Percentiles rank a stretch among this genome's conserved stretches.
Conservation (phyloP, 495 filamentous ascomycete species). For the Friedmanniomyces endolithicus region DNA sequence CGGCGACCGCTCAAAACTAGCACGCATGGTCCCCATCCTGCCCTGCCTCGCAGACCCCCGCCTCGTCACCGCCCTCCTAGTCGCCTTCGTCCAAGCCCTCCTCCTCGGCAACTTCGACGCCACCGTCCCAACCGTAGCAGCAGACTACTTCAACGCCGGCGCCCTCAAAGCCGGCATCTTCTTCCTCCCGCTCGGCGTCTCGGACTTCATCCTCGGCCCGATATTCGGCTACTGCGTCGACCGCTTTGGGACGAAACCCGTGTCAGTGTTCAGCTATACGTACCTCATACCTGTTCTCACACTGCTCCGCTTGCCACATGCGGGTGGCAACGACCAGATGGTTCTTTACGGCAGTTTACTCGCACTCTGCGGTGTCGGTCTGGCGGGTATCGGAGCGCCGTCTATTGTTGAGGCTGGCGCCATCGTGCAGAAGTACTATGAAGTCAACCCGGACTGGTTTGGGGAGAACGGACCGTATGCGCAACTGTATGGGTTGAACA, state of each 20-base stretch:
- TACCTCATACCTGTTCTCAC: conserved; percentile 39
- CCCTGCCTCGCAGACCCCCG: conserved; percentile 34
- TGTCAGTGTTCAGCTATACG: conserved; percentile 38
- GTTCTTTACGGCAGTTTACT: conserved; percentile 36
- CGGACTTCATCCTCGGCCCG: conserved; percentile 40
- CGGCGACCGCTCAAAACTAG: conserved; percentile 24
- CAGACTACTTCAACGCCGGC: conserved; percentile 41
- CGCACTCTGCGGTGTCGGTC: conserved; percentile 37
- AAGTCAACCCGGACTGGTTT: conserved; percentile 34
- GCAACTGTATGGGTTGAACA: conserved; percentile 45
- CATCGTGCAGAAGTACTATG: conserved; percentile 31
- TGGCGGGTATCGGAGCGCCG: conserved; percentile 39
- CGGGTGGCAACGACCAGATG: conserved; percentile 29
- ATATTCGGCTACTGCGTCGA: conserved; percentile 41
- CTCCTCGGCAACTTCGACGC: conserved; percentile 43
- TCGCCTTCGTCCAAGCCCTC: conserved; percentile 40
- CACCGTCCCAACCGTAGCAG: conserved; percentile 42
- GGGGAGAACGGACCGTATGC: conserved; percentile 42
- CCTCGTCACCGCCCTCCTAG: conserved; percentile 35
- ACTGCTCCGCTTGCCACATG: conserved; percentile 39
- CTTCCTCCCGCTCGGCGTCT: conserved; percentile 43
- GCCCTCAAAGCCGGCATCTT: conserved; percentile 46
- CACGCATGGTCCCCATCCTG: conserved; percentile 36
- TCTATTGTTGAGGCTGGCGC: conserved; percentile 27
- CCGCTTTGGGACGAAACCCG: conserved; percentile 38